Conservation (phyloP, 2,329 filamentous ascomycete genomes). For the Hypoxylon sp. region DNA sequence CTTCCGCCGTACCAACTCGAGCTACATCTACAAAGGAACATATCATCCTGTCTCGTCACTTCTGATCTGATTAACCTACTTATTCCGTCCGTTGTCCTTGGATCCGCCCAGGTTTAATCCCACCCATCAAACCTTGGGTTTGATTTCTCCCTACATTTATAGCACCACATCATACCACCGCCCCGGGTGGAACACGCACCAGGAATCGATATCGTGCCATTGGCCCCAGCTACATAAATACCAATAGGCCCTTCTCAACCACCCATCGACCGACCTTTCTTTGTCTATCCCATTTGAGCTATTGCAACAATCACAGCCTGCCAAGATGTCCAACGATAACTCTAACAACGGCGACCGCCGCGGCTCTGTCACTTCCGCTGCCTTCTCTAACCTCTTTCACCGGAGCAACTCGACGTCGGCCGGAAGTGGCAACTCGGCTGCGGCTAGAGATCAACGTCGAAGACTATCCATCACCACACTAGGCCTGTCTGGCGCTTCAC, state of each 20-base stretch:
- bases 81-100: constrained; percentile 18
- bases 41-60: constrained; percentile 21
- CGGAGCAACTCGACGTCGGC: constrained; percentile 65
- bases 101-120: constrained; percentile 22
- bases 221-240: constrained; percentile 26
- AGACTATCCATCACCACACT: constrained; percentile 80
- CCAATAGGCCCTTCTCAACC: background rate
- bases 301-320: constrained; percentile 5
- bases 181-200: constrained; percentile 28
- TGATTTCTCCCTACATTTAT: constrained; percentile 27
- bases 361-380: constrained; percentile 67
- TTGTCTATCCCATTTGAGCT: constrained; percentile 8
- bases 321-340: constrained; percentile 51
- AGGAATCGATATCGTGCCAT: constrained; percentile 28
- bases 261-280: constrained; percentile 15
- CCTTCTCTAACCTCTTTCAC: constrained; percentile 69
- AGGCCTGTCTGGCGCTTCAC: constrained; percentile 77
- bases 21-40: constrained; percentile 34
- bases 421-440: constrained; percentile 48
- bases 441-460: constrained; percentile 64
- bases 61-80: constrained; percentile 12
- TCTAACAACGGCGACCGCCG: constrained; percentile 57
- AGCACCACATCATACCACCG: constrained; percentile 40
- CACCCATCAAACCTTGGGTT: constrained; percentile 27
- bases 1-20: constrained; percentile 11